phyloP scores from a whole-genome alignment of 2,329 filamentous ascomycete species.

The Trichoderma atroviride region DNA sequence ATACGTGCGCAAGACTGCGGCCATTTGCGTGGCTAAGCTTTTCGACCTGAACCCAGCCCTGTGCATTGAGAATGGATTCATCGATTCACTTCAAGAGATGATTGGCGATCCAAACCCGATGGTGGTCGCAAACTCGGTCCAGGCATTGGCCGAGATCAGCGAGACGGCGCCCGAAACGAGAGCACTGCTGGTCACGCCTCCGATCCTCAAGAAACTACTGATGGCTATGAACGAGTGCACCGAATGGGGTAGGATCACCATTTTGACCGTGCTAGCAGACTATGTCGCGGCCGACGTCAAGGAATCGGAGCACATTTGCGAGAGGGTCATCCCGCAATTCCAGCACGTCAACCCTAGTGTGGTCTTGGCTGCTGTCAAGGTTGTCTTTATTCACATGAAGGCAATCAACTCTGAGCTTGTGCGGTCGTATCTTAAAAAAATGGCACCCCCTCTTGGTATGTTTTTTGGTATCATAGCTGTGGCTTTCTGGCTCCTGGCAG shows the following conservation, averaged over 20 bases:
- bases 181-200: constrained; percentile 79
- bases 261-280: constrained; percentile 84
- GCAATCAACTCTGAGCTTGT: constrained; percentile 75
- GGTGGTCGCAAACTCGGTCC: constrained; percentile 98
- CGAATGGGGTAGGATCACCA: constrained; percentile 96
- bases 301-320: constrained; percentile 97
- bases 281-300: constrained; percentile 87
- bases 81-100: constrained; percentile 91
- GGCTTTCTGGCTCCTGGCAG: constrained; percentile 4
- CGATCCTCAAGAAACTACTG: constrained; percentile 89
- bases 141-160: constrained; percentile 86
- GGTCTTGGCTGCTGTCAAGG: constrained; percentile 95
- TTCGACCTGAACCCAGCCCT: constrained; percentile 91
- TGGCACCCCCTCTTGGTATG: constrained; percentile 90
- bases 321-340: constrained; percentile 93
- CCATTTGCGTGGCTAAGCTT: constrained; percentile 95
- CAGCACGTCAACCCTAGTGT: constrained; percentile 98
- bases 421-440: constrained; percentile 92
- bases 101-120: constrained; percentile 98
- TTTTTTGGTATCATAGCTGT: constrained; percentile 30
- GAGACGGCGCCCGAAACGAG: constrained; percentile 89
- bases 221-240: constrained; percentile 98
- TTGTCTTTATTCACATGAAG: constrained; percentile 96
- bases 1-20: constrained; percentile 97
- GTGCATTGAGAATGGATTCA: constrained; percentile 95